phyloP scores from a whole-genome alignment of 805 yeast species.

The Metschnikowia kofuensis region DNA sequence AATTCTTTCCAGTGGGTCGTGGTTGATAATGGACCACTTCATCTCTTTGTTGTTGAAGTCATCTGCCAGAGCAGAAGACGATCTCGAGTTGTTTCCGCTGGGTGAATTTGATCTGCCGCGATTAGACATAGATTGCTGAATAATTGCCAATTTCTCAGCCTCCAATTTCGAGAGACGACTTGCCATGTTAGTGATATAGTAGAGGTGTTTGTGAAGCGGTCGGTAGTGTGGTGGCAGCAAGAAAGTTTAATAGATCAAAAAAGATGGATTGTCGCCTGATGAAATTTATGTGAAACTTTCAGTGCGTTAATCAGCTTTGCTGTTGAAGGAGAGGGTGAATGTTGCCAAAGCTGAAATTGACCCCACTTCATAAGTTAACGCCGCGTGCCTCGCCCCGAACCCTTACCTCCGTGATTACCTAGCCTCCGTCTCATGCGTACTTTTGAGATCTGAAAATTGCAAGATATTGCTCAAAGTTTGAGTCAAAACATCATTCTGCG shows the following conservation, averaged over 20 bases:
- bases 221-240: too few species aligned
- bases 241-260: too few species aligned
- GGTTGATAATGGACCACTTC: slow-evolving; percentile 65
- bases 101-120: slow-evolving; percentile 41
- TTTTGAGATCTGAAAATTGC: background rate
- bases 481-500: too few species aligned
- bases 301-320: background rate
- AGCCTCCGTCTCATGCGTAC: background rate
- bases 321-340: too few species aligned
- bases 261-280: background rate
- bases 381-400: slow-evolving; percentile 1
- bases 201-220: too few species aligned
- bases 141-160: slow-evolving; percentile 40
- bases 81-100: slow-evolving; percentile 27
- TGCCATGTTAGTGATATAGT: slow-evolving; percentile 19
- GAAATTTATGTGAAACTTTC: background rate
- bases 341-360: background rate
- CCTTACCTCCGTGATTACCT: slow-evolving; percentile 3
- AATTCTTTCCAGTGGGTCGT: slow-evolving; percentile 71
- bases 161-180: slow-evolving; percentile 37
- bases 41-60: slow-evolving; percentile 39
- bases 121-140: slow-evolving; percentile 34
- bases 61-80: slow-evolving; percentile 35
- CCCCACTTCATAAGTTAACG: slow-evolving; percentile 1
- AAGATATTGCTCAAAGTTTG: background rate